Evolutionary conservation across 768 basidiomycete genomes (phyloP).

Genomic region (Rubroboletus pulcherrimus): DNA sequence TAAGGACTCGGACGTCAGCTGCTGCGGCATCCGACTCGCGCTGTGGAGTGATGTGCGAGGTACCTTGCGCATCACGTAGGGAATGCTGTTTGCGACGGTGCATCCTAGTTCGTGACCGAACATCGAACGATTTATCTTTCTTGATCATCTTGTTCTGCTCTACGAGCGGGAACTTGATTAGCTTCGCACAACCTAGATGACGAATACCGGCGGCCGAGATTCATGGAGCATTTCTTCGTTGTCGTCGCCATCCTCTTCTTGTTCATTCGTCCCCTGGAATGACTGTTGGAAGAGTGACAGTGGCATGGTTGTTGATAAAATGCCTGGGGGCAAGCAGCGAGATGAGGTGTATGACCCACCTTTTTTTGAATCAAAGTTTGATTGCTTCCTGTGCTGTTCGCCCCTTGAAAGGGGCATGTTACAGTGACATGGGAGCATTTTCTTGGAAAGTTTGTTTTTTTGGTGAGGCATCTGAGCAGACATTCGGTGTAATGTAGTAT

Average conservation of each 20-base stretch:
- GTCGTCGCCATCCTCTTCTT: not conserved
- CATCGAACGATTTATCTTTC: not conserved
- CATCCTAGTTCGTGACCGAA: not conserved
- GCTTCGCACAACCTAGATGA: not conserved
- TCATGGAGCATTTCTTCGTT: not conserved
- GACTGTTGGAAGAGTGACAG: not conserved
- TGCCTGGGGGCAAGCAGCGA: not conserved
- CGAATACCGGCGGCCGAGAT: not conserved
- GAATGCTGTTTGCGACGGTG: not conserved
- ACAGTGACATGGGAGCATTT: not conserved
- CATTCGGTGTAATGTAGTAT: not conserved
- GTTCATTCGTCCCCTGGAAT: not conserved
- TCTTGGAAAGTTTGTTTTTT: not conserved
- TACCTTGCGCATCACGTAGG: not conserved
- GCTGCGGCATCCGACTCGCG: not conserved
- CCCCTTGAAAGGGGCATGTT: too few relatives aligned
- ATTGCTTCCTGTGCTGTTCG: not conserved
- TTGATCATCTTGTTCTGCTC: not conserved
- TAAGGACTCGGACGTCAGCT: not conserved
- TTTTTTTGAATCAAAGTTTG: not conserved
- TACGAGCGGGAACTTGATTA: not conserved
- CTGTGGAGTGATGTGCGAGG: not conserved
- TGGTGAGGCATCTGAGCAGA: not conserved
- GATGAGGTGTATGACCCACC: not conserved
- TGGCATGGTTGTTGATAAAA: too few relatives aligned